Evolutionary conservation across 306 rosid species (phyloP), one percentile per base, ranked within the genome.

Genomic region (Vigna hirtella): DNA sequence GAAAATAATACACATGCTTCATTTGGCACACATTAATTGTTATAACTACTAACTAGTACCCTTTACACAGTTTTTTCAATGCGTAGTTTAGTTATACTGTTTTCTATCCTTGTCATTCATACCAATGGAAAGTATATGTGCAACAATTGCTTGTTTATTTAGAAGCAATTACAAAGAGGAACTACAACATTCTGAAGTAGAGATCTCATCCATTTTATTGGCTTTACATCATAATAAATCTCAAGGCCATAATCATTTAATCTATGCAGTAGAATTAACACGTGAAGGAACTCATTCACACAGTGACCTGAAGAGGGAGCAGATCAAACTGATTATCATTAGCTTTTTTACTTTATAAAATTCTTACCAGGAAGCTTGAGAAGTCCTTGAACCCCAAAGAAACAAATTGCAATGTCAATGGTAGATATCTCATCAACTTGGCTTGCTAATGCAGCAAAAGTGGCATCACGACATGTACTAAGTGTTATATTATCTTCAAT

Each of bases 381-480:
- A 75, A 93, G 91, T 68, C 91, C 97, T 86, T 88, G 93, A 83
- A 93, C 91, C 57, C 97, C 94, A 84, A 95, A 95, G 83, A 95
- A 91, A 86, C 99, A 95, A 82, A 82, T 87, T 52, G 98, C 99
- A 66, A 90, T 87, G 85, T 87, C 94, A 87, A 87, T 30, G 18
- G 89, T 85, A 57, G 93, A 87, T 59, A 55, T 67, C 58, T 73
- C 77, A 83, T 88, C 93, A 83, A 85, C 86, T 86, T 87, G 97
- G 87, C 99, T 95, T 53, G 93, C 97, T 57, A 95, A 73, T 58
- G 97, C 89, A 79, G 83, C 82, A 81, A 91, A 95, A 53, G 96
- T 86, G 73, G 99, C 99, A 79, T 95, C 98, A 16, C 97, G 98
- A 51, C 99, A 95, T 18, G 97, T 95, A 66, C 92, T 87, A 22